Conservation (phyloP, 768 basidiomycete species). For the Leucocoprinus sp. region DNA sequence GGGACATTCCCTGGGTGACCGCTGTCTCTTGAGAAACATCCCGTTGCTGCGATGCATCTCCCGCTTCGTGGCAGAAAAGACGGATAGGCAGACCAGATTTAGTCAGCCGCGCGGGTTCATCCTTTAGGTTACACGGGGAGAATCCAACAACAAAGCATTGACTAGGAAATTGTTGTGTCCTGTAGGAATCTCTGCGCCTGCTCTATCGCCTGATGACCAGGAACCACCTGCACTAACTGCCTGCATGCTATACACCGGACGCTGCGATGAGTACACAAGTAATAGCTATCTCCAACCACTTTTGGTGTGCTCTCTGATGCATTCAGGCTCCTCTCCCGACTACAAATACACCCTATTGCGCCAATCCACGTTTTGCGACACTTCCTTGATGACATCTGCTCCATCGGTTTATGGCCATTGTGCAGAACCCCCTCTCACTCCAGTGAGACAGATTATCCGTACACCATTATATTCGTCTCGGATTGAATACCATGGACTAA, state of each 20-base stretch:
- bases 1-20: background rate
- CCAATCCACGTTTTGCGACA: background rate
- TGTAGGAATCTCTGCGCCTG: background rate
- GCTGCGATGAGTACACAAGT: too few species aligned
- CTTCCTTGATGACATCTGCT: background rate
- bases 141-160: background rate
- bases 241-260: too few species aligned
- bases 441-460: background rate
- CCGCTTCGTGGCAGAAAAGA: background rate
- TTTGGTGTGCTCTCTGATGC: too few species aligned
- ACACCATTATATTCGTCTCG: background rate
- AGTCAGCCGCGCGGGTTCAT: background rate
- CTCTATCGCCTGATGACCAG: background rate
- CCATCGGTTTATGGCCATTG: background rate
- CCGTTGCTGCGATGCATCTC: background rate
- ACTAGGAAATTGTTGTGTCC: background rate
- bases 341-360: background rate
- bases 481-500: background rate
- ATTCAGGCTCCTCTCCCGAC: too few species aligned
- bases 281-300: too few species aligned
- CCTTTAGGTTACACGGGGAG: background rate
- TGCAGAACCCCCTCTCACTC: constrained; percentile 1
- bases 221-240: too few species aligned
- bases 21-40: background rate
- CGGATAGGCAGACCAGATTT: background rate